Base-by-base conservation (phyloP, 192 early-diverging fungal species). In the Backusella parvicylindrica region DNA sequence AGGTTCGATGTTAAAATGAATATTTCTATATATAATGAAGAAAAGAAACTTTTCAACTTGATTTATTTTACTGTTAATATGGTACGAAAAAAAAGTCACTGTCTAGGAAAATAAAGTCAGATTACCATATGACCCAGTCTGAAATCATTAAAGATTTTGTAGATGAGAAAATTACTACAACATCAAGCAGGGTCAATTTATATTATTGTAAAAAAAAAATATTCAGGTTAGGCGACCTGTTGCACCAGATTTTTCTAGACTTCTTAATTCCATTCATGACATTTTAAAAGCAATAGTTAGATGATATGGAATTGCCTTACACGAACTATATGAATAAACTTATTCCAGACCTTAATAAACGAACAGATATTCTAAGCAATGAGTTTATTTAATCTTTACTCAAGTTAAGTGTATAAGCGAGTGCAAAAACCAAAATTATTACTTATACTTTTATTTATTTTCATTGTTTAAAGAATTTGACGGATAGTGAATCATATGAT, bases 231-330 rank as follows among this genome's bases (percentile, higher is more conserved):
- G n/a, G n/a, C n/a, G n/a, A n/a, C n/a, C 84, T 53, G 81, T 80
- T 33, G 80, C 82, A 16, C 85, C 86, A 11, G 86, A 89, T 49
- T 84, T 89, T 60, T 79, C 82, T 66, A 74, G 78, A 7, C 71
- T 89, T 21, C 73, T 89, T 38, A 75, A 77, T 28, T 65, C 75
- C 53, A 49, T 83, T 9, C 82, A 84, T 28, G 83, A 85, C 18
- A 85, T 88, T 40, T 81, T 81, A 49, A 79, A 77, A 47, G 77
- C 81, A 43, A 89, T 74, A 85, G 82, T 64, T 85, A 13, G 77
- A 89, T 70, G 81, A 86, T 49, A 84, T 89, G 85, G 86, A 89
- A 79, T 78, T 69, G 0, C 78, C 86, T 26, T 88, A 89, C 65
- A 77, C 85, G 38, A 85, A 84, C 60, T 86, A 80, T 81, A 86